phyloP scores from a whole-genome alignment of 2,329 filamentous ascomycete genomes.

The Tolypocladium paradoxum region DNA sequence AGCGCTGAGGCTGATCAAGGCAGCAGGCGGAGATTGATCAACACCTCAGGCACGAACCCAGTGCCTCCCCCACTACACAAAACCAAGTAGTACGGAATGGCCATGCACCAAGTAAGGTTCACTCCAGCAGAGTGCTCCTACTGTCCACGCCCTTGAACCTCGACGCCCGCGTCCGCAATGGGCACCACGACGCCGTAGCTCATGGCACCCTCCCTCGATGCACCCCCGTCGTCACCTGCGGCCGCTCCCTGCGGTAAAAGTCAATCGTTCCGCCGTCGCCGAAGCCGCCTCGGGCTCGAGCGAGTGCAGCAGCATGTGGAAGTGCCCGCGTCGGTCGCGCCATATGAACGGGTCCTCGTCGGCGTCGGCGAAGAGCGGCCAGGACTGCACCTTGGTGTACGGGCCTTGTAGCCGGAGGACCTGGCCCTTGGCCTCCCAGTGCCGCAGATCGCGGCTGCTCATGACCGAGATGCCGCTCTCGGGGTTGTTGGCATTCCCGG shows the following conservation, averaged over 20 bases:
- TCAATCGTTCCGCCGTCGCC: constrained; percentile 21
- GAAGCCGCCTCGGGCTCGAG: constrained; percentile 16
- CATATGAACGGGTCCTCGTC: constrained; percentile 22
- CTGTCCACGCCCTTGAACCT: constrained; percentile 1
- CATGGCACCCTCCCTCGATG: constrained; percentile 23
- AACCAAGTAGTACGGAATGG: no score
- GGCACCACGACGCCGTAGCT: constrained; percentile 14
- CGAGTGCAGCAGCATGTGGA: constrained; percentile 20
- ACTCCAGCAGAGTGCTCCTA: no score
- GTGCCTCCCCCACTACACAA: no score
- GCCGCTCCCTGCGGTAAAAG: constrained; percentile 33
- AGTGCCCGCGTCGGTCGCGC: constrained; percentile 21
- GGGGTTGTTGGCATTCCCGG: constrained; percentile 10
- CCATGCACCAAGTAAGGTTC: no score
- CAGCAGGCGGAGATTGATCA: background rate
- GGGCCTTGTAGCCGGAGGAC: constrained; percentile 7
- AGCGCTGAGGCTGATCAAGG: background rate
- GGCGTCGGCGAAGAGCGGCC: constrained; percentile 7
- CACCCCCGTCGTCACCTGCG: constrained; percentile 36
- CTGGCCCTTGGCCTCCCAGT: constrained; percentile 8
- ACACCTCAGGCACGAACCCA: no score
- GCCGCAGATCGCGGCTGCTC: constrained; percentile 8
- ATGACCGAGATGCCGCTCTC: constrained; percentile 17
- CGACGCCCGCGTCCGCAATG: constrained; percentile 10
- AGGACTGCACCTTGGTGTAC: constrained; percentile 7